Conservation (phyloP, 2,329 filamentous ascomycete genomes). For the Calonectria ilicicola region DNA sequence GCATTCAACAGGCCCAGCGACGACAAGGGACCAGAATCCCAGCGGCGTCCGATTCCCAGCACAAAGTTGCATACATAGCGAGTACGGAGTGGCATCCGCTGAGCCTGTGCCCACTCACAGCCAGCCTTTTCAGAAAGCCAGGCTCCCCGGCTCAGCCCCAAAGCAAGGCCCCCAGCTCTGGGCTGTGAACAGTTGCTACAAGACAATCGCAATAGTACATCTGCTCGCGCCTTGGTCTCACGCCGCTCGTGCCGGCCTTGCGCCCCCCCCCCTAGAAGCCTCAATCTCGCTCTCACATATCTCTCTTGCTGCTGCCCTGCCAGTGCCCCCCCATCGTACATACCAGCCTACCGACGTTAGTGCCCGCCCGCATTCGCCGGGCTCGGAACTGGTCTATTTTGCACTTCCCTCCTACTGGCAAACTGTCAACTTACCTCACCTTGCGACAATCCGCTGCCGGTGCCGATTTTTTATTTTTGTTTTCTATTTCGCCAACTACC, state of each 20-base stretch:
- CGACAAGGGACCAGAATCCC: constrained; percentile 11
- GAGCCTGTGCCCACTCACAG: neutral
- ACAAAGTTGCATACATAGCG: constrained; percentile 1
- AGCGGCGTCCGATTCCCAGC: neutral
- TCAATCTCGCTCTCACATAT: neutral
- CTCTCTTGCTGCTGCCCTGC: constrained; percentile 1
- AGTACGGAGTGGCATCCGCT: neutral
- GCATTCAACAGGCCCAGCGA: neutral
- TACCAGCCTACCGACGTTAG: constrained; percentile 3
- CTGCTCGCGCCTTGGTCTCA: neutral
- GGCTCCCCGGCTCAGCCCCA: constrained; percentile 1
- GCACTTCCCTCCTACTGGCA: neutral
- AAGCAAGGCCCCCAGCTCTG: neutral
- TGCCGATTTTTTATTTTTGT: constrained; percentile 1
- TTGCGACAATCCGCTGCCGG: constrained; percentile 15
- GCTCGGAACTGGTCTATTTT: constrained; percentile 26
- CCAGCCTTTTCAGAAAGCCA: neutral
- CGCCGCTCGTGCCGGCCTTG: neutral
- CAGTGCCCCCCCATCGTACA: neutral
- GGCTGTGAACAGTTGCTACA: neutral
- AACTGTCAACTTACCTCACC: constrained; percentile 25
- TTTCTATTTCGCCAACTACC: constrained; percentile 21
- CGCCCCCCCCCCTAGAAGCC: neutral
- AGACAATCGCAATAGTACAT: neutral
- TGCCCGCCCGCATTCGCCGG: constrained; percentile 12